Evolutionary conservation across 768 basidiomycete genomes (phyloP).

Genomic region (Leccinum fibrillosum): DNA sequence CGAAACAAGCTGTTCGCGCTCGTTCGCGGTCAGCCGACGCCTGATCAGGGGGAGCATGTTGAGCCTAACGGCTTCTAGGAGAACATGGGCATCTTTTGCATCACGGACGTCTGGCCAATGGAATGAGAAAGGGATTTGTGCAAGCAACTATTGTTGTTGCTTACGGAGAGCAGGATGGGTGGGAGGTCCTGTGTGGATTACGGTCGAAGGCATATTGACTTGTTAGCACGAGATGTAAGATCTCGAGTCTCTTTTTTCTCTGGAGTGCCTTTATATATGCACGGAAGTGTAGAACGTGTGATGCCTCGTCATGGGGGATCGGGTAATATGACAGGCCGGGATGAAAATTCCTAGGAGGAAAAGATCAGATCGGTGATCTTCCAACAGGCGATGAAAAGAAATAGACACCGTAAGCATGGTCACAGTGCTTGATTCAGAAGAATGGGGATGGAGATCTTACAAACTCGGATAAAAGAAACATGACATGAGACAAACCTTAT

Average conservation of each 20-base stretch:
- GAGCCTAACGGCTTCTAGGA: slow-evolving; percentile 73
- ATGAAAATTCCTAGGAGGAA: slow-evolving; percentile 12
- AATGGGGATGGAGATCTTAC: slow-evolving; percentile 22
- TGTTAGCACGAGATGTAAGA: slow-evolving; percentile 3
- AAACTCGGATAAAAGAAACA: slow-evolving; percentile 26
- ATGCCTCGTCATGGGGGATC: slow-evolving; percentile 13
- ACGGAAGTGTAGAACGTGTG: slow-evolving; percentile 15
- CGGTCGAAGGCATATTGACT: slow-evolving; percentile 15
- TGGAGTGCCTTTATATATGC: slow-evolving; percentile 27
- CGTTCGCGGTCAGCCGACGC: slow-evolving; percentile 63
- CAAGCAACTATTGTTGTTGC: slow-evolving; percentile 21
- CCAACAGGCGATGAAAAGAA: slow-evolving; percentile 18
- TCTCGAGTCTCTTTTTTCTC: slow-evolving; percentile 3
- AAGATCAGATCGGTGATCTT: slow-evolving; percentile 21
- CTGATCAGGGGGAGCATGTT: slow-evolving; percentile 69
- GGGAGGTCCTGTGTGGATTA: slow-evolving; percentile 23
- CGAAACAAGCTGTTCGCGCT: slow-evolving; percentile 65
- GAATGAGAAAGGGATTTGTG: neutral
- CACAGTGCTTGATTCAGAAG: slow-evolving; percentile 20
- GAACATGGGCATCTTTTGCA: slow-evolving; percentile 72
- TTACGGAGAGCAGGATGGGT: slow-evolving; percentile 32
- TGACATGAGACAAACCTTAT: slow-evolving; percentile 33
- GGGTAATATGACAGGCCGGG: slow-evolving; percentile 15
- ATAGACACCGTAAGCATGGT: slow-evolving; percentile 13
- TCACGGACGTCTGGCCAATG: slow-evolving; percentile 61